Conservation (phyloP, 2,329 filamentous ascomycete genomes). For the Aspergillus japonicus region DNA sequence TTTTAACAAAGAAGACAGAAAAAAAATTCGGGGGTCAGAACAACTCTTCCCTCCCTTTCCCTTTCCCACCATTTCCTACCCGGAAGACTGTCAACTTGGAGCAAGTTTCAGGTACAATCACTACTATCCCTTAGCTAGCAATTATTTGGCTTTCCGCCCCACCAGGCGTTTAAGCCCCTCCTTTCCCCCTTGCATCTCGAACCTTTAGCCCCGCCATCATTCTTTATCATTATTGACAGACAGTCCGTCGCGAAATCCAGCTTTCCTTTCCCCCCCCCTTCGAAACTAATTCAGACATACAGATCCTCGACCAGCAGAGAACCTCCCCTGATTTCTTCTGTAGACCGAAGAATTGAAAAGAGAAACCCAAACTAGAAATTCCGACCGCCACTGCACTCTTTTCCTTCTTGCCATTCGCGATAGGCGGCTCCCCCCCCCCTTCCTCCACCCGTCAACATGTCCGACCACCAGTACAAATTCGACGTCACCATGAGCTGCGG, state of each 20-base stretch:
- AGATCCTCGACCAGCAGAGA: too few species aligned
- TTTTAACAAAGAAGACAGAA: too few species aligned
- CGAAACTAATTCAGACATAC: too few species aligned
- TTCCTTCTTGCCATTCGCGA: not conserved
- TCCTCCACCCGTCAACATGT: constrained; percentile 44
- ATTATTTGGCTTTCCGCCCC: not conserved
- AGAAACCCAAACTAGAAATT: not conserved
- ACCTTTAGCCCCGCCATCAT: constrained; percentile 9
- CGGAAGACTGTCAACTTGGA: too few species aligned
- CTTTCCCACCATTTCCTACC: not conserved
- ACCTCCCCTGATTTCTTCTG: too few species aligned
- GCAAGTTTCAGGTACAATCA: not conserved
- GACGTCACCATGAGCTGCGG: constrained; percentile 91
- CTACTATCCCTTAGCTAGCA: not conserved
- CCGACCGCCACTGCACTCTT: not conserved
- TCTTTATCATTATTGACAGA: not conserved
- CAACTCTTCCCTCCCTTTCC: not conserved
- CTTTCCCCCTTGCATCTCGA: constrained; percentile 1
- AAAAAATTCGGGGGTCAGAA: not conserved
- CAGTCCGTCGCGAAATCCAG: not conserved
- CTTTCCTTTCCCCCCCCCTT: not conserved
- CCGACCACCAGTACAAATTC: constrained; percentile 91
- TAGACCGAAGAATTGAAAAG: too few species aligned
- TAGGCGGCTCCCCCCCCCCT: not conserved
- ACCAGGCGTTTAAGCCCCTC: not conserved